Evolutionary conservation across 202 grass and related monocot genomes (phyloP), one percentile per base, ranked within the genome.

Genomic region (Alloteropsis angusta): DNA sequence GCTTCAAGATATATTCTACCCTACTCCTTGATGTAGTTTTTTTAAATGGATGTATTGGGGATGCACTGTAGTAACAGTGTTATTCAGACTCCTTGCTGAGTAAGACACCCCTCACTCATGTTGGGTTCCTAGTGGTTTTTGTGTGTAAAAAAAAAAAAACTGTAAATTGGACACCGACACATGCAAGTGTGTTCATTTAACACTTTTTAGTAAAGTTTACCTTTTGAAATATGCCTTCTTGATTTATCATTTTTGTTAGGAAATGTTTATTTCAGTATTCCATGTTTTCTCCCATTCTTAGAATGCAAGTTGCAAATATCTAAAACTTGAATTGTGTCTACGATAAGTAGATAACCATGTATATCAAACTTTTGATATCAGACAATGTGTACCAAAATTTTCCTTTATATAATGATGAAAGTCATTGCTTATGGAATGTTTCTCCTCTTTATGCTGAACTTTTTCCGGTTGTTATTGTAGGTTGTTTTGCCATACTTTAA

Each of bases 401-500:
- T 28, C 23, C 5, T 52, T 12, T 63, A 70, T 75, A 26, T 44
- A 69, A 39, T 53, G 43, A 71, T 76, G 44, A 63, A 77, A 70
- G 19, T 68, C 32, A 11, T 80, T 14, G 14, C 11, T 45, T 53
- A 53, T 22, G 25, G 54, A 53, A 43, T 38, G 43, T 78, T 66
- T 77, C n/a, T 74, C 73, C 15, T 71, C 45, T 82, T 60, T 72
- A 4, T 30, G 39, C 18, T 78, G 26, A 76, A 77, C 21, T 55
- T 39, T 55, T 80, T 18, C 80, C 34, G n/a, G 60, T 90, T 90
- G 55, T 75, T 50, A 41, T 9, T 86, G 32, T 62, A 99, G 96
- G 96, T 99, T 81, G 83, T 96, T 93, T 91, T 99, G 64, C 96
- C 96, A 77, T 99, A 99, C 91, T 83, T 95, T 60, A 99, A 93